phyloP scores from a whole-genome alignment of 2,329 filamentous ascomycete genomes.

The Aspergillus pseudoviridinutans region DNA sequence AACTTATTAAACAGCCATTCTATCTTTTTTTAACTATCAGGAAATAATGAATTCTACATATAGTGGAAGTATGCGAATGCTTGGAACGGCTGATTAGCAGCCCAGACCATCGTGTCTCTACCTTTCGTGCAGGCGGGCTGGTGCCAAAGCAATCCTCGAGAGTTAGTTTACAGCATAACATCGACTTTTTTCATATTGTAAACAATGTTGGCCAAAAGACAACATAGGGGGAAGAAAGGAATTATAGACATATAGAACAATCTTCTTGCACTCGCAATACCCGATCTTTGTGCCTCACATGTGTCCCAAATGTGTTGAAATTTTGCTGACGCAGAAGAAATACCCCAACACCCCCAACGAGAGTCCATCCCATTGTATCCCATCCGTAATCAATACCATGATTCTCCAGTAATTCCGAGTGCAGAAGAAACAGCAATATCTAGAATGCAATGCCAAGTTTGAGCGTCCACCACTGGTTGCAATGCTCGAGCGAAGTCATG shows the following conservation, averaged over 20 bases:
- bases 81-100: not conserved
- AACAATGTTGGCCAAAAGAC: not conserved
- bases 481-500: conserved; percentile 6
- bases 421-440: conserved; percentile 29
- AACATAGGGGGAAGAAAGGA: conserved; percentile 7
- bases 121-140: not conserved
- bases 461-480: not conserved
- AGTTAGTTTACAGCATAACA: not conserved
- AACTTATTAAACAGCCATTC: too few species aligned
- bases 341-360: conserved; percentile 38
- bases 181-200: not conserved
- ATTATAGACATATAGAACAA: conserved; percentile 31
- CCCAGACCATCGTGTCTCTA: not conserved
- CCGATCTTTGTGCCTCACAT: conserved; percentile 21
- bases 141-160: not conserved
- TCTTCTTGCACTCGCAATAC: conserved; percentile 30
- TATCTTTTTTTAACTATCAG: too few species aligned
- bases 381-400: conserved; percentile 37
- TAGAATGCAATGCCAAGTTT: conserved; percentile 26
- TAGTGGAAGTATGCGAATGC: too few species aligned
- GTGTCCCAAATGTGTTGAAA: conserved; percentile 22
- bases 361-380: conserved; percentile 37
- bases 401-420: conserved; percentile 37
- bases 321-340: conserved; percentile 33
- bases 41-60: not conserved